Percentiles rank a stretch among this genome's conserved stretches.
These are phyloP conservation scores for Euphorbia peplus DNA, from an alignment of 345 rosid genomes.

Conservation along the genomic window DNA sequence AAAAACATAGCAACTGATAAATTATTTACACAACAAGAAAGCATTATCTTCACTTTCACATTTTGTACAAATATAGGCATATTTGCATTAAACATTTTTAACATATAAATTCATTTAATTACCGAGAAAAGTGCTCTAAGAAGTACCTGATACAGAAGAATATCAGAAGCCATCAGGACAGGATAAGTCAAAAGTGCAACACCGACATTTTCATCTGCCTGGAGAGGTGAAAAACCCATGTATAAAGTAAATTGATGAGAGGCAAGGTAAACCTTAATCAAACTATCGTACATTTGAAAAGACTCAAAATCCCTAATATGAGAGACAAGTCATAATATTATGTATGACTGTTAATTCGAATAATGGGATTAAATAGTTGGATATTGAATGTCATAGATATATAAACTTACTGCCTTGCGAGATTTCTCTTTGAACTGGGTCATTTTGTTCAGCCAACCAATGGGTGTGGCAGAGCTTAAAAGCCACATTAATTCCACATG, in stretches of 20 bases:
- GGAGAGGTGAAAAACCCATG: slow-evolving; percentile 24
- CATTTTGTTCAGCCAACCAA: slow-evolving; percentile 87
- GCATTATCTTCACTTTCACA: not conserved
- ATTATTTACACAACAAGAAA: no score
- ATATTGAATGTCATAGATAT: slow-evolving; percentile 21
- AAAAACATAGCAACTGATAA: no score
- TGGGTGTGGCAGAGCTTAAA: slow-evolving; percentile 74
- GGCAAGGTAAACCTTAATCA: slow-evolving; percentile 9
- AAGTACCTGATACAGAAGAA: slow-evolving; percentile 82
- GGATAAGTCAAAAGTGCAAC: slow-evolving; percentile 84
- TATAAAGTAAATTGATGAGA: slow-evolving; percentile 10
- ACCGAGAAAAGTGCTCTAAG: slow-evolving; percentile 17
- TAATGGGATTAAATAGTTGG: not conserved
- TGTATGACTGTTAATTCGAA: not conserved
- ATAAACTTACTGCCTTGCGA: slow-evolving; percentile 62
- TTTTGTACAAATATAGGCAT: not conserved
- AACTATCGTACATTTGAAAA: slow-evolving; percentile 5
- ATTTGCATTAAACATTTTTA: not conserved
- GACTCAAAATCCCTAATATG: not conserved
- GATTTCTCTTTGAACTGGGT: slow-evolving; percentile 95
- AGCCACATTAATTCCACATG: slow-evolving; percentile 85
- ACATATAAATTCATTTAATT: not conserved
- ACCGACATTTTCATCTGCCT: slow-evolving; percentile 86
- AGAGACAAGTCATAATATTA: not conserved
- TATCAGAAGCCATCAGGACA: slow-evolving; percentile 86